These are phyloP conservation scores for Leucosporidium scottii DNA, from an alignment of 768 basidiomycete genomes.

Conservation along the genomic window DNA sequence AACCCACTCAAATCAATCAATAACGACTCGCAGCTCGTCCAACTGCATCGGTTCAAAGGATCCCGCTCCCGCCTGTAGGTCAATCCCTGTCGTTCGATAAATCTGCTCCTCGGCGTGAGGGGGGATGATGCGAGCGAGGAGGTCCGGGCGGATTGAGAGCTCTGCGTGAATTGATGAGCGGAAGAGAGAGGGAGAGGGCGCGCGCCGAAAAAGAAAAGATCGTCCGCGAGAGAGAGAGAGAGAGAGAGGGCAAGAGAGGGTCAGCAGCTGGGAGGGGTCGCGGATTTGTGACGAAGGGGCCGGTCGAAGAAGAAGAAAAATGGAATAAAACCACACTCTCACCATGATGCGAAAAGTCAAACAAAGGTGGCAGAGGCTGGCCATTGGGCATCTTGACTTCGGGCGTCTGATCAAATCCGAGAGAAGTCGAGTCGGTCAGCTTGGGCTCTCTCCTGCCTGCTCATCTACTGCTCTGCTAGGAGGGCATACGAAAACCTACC, in stretches of 20 bases:
- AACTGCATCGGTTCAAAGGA: conserved; percentile 65
- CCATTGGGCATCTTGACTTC: conserved; percentile 73
- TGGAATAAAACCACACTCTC: too few relatives aligned
- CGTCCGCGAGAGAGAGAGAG: too few relatives aligned
- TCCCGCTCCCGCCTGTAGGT: conserved; percentile 49
- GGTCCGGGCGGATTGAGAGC: conserved; percentile 88
- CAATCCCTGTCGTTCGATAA: conserved; percentile 61
- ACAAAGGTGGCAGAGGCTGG: conserved; percentile 81
- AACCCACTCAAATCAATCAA: conserved; percentile 17
- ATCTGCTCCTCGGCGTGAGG: conserved; percentile 79
- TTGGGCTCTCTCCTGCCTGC: background rate
- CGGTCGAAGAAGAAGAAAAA: too few relatives aligned
- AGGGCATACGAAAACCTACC: conserved; percentile 23
- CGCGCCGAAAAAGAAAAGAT: too few relatives aligned
- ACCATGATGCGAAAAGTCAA: conserved; percentile 93
- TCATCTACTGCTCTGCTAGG: too few relatives aligned
- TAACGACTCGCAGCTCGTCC: background rate
- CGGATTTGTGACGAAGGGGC: too few relatives aligned
- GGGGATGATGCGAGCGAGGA: conserved; percentile 83
- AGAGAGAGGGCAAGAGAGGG: too few relatives aligned
- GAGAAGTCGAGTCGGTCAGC: background rate
- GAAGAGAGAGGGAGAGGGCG: too few relatives aligned
- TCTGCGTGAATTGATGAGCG: conserved; percentile 51
- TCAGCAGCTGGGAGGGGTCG: background rate
- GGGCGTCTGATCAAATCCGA: background rate